Evolutionary conservation across 1,139 yeast genomes (phyloP).

Genomic region (Taphrina flavorubra): DNA sequence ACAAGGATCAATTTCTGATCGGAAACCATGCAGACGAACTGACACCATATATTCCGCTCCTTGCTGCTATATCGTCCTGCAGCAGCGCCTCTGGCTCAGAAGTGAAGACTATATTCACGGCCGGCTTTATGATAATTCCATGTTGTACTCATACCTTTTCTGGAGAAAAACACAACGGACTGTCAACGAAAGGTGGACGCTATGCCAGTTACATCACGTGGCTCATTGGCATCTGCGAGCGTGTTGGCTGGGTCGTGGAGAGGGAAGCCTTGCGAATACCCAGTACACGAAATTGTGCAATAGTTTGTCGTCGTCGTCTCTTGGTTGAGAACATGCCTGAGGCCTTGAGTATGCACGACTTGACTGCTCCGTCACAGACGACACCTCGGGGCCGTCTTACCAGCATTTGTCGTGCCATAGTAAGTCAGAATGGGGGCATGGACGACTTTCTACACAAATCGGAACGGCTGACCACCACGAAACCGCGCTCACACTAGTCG

Average conservation of each 20-base stretch:
- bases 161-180: conserved; percentile 75
- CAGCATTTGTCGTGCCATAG: conserved; percentile 51
- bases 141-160: conserved; percentile 89
- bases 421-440: conserved; percentile 82
- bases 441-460: conserved; percentile 87
- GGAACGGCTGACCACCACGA: conserved; percentile 58
- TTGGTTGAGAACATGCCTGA: conserved; percentile 14
- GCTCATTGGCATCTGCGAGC: conserved; percentile 68
- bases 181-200: conserved; percentile 57
- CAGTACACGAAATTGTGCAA: conserved; percentile 89
- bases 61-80: conserved; percentile 49
- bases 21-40: conserved; percentile 97
- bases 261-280: conserved; percentile 91
- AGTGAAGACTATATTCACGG: conserved; percentile 62
- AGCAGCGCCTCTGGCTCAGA: neutral
- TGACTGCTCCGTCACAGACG: neutral
- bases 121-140: conserved; percentile 78
- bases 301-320: conserved; percentile 62
- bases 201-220: conserved; percentile 60
- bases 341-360: neutral
- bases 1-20: conserved; percentile 74
- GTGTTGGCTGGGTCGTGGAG: conserved; percentile 82
- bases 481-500: conserved; percentile 49
- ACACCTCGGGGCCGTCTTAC: conserved; percentile 1
- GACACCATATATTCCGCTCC: conserved; percentile 91